Percentiles rank a stretch among this genome's conserved stretches.
phyloP scores from a whole-genome alignment of 208 protist species.

The Trichomonas tenax region DNA sequence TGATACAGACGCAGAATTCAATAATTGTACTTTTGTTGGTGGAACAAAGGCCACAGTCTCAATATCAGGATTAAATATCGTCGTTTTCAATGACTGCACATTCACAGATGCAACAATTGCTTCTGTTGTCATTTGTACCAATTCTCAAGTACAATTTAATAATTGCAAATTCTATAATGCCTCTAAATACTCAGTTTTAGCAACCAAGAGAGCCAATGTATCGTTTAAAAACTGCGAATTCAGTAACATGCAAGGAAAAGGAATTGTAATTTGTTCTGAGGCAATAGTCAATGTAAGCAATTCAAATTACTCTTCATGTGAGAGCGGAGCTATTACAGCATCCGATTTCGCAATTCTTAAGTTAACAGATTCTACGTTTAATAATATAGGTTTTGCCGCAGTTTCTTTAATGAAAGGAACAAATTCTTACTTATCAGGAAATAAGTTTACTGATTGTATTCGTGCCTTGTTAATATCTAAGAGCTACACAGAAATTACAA shows the following conservation, averaged over 20 bases:
- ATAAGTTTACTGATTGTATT: neutral
- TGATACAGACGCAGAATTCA: neutral
- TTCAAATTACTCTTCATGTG: neutral
- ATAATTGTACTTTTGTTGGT: neutral
- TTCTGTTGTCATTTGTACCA: neutral
- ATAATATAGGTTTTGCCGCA: neutral
- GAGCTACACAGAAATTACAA: neutral
- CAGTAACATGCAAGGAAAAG: neutral
- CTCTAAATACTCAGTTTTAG: neutral
- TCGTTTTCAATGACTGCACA: neutral
- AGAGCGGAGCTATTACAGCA: neutral
- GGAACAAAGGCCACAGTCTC: neutral
- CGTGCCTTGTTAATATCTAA: neutral
- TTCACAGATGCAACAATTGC: neutral
- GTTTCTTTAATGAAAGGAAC: neutral
- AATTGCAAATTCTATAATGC: neutral
- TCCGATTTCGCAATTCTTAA: neutral
- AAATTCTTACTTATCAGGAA: neutral
- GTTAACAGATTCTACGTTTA: neutral
- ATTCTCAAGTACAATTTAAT: neutral
- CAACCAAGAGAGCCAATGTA: neutral
- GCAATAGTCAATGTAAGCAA: neutral
- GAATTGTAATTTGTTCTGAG: neutral
- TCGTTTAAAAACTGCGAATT: neutral
- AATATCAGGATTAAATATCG: neutral